Conservation (phyloP, 1,284 basidiomycete genomes). For the Trichosporon coremiiforme region DNA sequence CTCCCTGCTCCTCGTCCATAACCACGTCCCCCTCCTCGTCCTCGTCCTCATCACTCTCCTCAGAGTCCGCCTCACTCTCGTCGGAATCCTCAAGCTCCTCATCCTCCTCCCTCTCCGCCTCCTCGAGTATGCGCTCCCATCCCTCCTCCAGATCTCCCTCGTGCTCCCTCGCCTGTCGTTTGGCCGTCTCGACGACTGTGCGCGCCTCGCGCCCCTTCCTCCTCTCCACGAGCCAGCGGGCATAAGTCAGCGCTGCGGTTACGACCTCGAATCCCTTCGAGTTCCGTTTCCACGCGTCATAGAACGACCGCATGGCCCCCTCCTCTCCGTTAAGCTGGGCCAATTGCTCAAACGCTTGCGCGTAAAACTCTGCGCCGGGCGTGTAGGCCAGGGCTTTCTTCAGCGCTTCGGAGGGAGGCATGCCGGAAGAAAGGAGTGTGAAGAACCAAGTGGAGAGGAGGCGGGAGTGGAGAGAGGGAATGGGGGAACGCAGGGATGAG, state of each 20-base stretch:
- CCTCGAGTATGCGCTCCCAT: slow-evolving; percentile 33
- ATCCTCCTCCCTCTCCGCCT: slow-evolving; percentile 23
- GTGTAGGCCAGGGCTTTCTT: slow-evolving; percentile 32
- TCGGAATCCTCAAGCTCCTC: slow-evolving; percentile 30
- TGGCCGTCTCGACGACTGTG: slow-evolving; percentile 36
- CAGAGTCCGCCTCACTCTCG: no score
- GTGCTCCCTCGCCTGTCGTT: slow-evolving; percentile 36
- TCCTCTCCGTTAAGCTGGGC: slow-evolving; percentile 25
- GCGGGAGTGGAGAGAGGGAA: slow-evolving; percentile 35
- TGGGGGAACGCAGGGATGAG: slow-evolving; percentile 33
- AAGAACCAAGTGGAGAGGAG: slow-evolving; percentile 34
- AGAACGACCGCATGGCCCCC: slow-evolving; percentile 33
- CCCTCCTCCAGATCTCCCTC: slow-evolving; percentile 34
- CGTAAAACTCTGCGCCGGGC: slow-evolving; percentile 35
- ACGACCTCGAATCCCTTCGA: slow-evolving; percentile 32
- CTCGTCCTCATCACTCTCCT: slow-evolving; percentile 25
- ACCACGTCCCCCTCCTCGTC: slow-evolving; percentile 38
- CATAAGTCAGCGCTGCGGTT: slow-evolving; percentile 37
- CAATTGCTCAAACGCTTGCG: slow-evolving; percentile 34
- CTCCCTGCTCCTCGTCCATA: slow-evolving; percentile 56
- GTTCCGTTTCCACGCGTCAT: slow-evolving; percentile 37
- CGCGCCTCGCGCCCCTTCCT: slow-evolving; percentile 37
- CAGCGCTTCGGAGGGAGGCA: slow-evolving; percentile 14
- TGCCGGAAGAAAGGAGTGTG: slow-evolving; percentile 21
- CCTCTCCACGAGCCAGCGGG: slow-evolving; percentile 34